Conservation (phyloP, 805 yeast species). For the Yamadazyma akitaensis region DNA sequence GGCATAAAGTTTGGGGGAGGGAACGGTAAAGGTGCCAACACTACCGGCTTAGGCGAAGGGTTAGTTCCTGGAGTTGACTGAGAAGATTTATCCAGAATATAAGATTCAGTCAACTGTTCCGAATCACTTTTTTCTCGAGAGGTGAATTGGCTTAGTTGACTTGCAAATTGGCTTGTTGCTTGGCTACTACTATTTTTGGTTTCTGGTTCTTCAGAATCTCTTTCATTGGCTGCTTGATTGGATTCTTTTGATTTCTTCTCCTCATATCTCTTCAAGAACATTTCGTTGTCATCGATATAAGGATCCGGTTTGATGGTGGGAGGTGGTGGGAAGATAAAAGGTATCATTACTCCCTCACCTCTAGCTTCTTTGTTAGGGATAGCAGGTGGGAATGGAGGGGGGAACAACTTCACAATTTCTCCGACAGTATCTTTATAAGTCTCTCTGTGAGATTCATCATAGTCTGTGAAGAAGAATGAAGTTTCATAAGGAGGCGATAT, state of each 20-base stretch:
- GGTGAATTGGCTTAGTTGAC: too few relatives aligned
- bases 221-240: not conserved
- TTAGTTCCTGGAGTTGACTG: not conserved
- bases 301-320: conserved; percentile 32
- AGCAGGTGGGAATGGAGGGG: conserved; percentile 41
- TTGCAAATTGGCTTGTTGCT: not conserved
- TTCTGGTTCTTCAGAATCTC: not conserved
- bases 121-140: too few relatives aligned
- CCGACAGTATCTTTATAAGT: conserved; percentile 15
- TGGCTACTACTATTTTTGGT: not conserved
- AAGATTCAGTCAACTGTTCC: too few relatives aligned
- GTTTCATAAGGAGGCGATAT: conserved; percentile 28
- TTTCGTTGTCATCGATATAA: conserved; percentile 11
- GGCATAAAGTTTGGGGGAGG: conserved; percentile 47
- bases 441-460: conserved; percentile 13
- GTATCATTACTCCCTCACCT: conserved; percentile 37
- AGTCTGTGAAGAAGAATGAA: conserved; percentile 36
- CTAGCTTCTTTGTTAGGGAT: conserved; percentile 1
- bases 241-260: conserved; percentile 2
- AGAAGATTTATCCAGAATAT: too few relatives aligned
- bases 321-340: conserved; percentile 43
- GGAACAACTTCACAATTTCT: conserved; percentile 18
- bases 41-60: conserved; percentile 6
- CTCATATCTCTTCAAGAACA: conserved; percentile 3
- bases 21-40: conserved; percentile 42